These are phyloP conservation scores for Sphaerulina populicola DNA, from an alignment of 2,329 filamentous ascomycete species.

Conservation along the genomic window DNA sequence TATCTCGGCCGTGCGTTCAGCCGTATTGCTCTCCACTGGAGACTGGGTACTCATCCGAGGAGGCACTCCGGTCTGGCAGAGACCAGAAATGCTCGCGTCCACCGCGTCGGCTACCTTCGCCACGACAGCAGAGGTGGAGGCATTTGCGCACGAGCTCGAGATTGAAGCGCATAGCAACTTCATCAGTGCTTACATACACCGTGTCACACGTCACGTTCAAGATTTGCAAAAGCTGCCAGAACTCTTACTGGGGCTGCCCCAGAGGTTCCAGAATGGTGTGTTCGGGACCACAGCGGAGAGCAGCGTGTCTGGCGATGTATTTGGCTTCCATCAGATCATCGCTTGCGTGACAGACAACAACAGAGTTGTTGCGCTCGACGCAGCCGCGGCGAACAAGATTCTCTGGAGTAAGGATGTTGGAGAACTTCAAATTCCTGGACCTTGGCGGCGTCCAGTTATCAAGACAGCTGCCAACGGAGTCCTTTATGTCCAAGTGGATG, in stretches of 20 bases:
- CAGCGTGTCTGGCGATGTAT: constrained; percentile 58
- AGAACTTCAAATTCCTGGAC: constrained; percentile 47
- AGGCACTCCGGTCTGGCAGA: constrained; percentile 68
- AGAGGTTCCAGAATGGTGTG: constrained; percentile 52
- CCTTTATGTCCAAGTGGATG: constrained; percentile 15
- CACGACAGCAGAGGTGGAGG: constrained; percentile 55
- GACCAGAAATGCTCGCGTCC: constrained; percentile 73
- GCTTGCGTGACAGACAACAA: constrained; percentile 73
- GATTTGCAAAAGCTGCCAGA: constrained; percentile 70
- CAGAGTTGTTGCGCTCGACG: constrained; percentile 70
- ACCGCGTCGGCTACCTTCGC: constrained; percentile 73
- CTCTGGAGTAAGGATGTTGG: constrained; percentile 65
- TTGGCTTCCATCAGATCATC: constrained; percentile 81
- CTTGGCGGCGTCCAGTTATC: constrained; percentile 42
- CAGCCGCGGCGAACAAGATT: constrained; percentile 62
- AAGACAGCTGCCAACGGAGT: constrained; percentile 35
- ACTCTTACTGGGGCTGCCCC: constrained; percentile 62
- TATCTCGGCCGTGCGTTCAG: constrained; percentile 69
- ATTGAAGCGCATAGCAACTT: constrained; percentile 78
- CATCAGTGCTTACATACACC: constrained; percentile 74
- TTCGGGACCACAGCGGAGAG: constrained; percentile 34
- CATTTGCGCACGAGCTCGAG: constrained; percentile 70
- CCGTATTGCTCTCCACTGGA: constrained; percentile 54
- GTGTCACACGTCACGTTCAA: constrained; percentile 68
- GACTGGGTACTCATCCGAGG: constrained; percentile 83